Evolutionary conservation across 2,329 filamentous ascomycete genomes (phyloP).

Genomic region (Colletotrichum navitas): DNA sequence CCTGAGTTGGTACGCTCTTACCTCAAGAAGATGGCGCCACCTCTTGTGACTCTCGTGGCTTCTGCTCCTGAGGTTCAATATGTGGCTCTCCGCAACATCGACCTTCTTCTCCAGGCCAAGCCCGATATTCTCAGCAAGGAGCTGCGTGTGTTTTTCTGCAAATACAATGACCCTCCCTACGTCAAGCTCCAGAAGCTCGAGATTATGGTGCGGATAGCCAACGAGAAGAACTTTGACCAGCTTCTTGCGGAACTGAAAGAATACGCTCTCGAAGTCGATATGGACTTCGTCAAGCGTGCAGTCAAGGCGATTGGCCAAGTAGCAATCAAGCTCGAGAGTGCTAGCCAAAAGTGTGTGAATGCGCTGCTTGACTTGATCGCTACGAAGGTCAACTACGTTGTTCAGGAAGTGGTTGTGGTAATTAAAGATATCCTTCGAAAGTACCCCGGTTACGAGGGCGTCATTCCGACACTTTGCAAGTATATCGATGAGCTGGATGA

Average conservation of each 20-base stretch:
- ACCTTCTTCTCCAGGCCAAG: conserved; percentile 93
- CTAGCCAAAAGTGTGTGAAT: conserved; percentile 95
- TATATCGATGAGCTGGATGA: conserved; percentile 98
- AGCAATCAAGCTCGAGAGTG: conserved; percentile 97
- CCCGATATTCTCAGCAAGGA: conserved; percentile 98
- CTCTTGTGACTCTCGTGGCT: conserved; percentile 91
- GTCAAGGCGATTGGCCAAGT: conserved; percentile 98
- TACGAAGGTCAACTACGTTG: conserved; percentile 98
- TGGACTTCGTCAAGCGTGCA: conserved; percentile 96
- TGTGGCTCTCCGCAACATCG: conserved; percentile 95
- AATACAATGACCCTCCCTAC: conserved; percentile 98
- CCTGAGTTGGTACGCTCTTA: conserved; percentile 86
- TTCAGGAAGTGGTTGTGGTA: conserved; percentile 98
- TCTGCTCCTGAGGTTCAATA: conserved; percentile 98
- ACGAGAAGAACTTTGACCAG: conserved; percentile 96
- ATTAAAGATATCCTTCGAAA: conserved; percentile 99
- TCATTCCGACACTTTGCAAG: conserved; percentile 95
- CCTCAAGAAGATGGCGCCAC: conserved; percentile 98
- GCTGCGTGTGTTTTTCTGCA: conserved; percentile 98
- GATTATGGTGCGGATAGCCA: conserved; percentile 99
- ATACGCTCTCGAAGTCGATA: conserved; percentile 97
- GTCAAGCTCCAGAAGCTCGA: conserved; percentile 98
- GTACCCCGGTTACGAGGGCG: conserved; percentile 97
- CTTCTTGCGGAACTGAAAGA: conserved; percentile 94
- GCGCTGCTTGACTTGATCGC: conserved; percentile 93